phyloP scores from a whole-genome alignment of 2,329 filamentous ascomycete genomes.

The Xylaria sp. region DNA sequence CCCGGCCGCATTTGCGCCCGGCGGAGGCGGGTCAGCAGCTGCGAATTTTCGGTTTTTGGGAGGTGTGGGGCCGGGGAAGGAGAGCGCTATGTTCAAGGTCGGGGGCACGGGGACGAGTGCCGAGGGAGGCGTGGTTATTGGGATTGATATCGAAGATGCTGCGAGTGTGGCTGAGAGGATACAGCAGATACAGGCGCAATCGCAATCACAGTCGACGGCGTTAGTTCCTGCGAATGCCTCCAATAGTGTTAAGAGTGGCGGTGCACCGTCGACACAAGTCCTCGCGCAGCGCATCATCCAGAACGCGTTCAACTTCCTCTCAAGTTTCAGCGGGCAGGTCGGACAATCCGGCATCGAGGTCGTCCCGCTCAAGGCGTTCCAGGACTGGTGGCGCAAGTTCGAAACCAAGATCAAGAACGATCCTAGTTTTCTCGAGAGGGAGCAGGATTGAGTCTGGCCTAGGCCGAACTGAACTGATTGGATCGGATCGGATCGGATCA shows the following conservation, averaged over 20 bases:
- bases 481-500: too few species aligned
- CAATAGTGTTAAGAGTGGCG: too few species aligned
- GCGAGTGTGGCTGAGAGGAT: conserved; percentile 65
- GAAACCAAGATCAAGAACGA: conserved; percentile 84
- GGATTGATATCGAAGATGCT: conserved; percentile 80
- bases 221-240: conserved; percentile 8
- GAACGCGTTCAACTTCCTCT: conserved; percentile 95
- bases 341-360: conserved; percentile 74
- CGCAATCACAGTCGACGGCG: conserved; percentile 11
- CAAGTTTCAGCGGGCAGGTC: conserved; percentile 76
- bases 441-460: too few species aligned
- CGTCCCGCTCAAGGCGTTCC: conserved; percentile 91
- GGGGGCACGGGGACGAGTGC: conserved; percentile 41
- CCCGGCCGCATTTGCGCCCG: conserved; percentile 44
- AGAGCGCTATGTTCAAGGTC: conserved; percentile 89
- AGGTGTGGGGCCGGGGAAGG: conserved; percentile 86
- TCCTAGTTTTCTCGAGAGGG: conserved; percentile 85
- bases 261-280: conserved; percentile 67
- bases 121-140: conserved; percentile 66
- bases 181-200: conserved; percentile 31
- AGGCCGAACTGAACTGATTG: too few species aligned
- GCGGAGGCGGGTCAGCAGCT: conserved; percentile 45
- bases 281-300: conserved; percentile 93
- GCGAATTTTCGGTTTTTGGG: conserved; percentile 83
- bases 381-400: conserved; percentile 98